Base-by-base conservation (phyloP, 23 red algal genomes). In the Gracilaria domingensis region DNA sequence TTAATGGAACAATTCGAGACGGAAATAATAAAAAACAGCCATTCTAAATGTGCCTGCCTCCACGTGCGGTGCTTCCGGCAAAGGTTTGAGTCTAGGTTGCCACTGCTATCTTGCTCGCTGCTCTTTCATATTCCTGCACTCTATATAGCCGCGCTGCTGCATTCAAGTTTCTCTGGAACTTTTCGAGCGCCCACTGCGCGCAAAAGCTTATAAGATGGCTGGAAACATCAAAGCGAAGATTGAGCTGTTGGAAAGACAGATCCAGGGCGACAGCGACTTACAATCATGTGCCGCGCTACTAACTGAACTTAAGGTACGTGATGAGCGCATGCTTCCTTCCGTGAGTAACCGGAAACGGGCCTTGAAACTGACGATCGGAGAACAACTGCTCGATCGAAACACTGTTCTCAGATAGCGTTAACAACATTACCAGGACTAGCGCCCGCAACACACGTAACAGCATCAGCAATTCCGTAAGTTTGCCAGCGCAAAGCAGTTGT, bases 381-480 rank as follows among this genome's bases (percentile, higher is more conserved):
- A 45, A 45, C 42, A 45, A 45, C 42, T 45, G 42, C 42, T 11
- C 42, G 42, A 45, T 7, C 42, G 42, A 45, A 45, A 45, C 11
- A 4, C 0, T 24, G 24, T 64, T 75, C 37, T 30, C 51, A 96
- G 94, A 91, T 96, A 78, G 89, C 85, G 20, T 56, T 96, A 38
- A 96, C 95, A 39, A 79, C 71, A 17, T 55, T 96, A 4, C 86
- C 95, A 25, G 85, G 88, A 44, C 47, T 96, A 29, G 60, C 82
- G 49, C 83, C 89, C 1, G 86, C 30, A 32, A 69, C 76, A 32
- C 81, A 59, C 18, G 65, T 88, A 23, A 75, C 86, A 20, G 61
- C 78, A 23, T 69, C 59, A 16, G 54, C 58, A 29, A 59, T 82
- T 82, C 58, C 79, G 53, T 82, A 65, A 56, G 79, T 82, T 56